Base-by-base conservation (phyloP, 1,284 basidiomycete genomes). In the Rhodotorula sp. region DNA sequence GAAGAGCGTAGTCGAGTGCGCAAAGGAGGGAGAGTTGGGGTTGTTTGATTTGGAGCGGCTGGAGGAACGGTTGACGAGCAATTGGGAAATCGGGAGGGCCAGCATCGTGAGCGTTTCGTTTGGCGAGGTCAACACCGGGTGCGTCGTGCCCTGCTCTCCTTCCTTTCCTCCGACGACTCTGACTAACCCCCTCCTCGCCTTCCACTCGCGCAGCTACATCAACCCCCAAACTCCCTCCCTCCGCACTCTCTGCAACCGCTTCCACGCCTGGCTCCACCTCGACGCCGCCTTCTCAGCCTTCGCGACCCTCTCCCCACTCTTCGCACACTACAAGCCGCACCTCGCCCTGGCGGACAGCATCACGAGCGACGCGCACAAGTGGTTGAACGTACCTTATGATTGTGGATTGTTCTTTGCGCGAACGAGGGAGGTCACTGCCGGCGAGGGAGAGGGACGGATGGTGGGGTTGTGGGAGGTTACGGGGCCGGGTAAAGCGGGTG, bases 271-370 rank as follows among this genome's bases (percentile, higher is more conserved):
- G 84, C 73, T 85, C 5, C 84, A 85, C 72, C 77, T 84, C 46
- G 84, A 85, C 74, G 84, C 81, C 8, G 84, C 84, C 5, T 85
- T 85, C 62, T 82, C 82, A 4, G 83, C 82, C 0, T 84, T 85
- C 59, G 83, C 81, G 0, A 77, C 78, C 19, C 72, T 83, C 0
- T 76, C 82, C 49, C 81, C 82, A 17, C 81, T 81, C 24, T 76
- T 82, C n/a, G 52, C 67, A 8, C 77, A 79, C 52, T 76, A 82
- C 17, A 75, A 74, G 3, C 68, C 78, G 13, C 80, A 82, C 15
- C 80, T 85, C 64, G 78, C 79, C 24, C 72, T 81, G 34, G 83
- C 81, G 6, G 83, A 85, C 73, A 81, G 80, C 62, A 77, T 85
- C 47, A 83, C 83, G 0, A 67, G 80, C 20, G 84, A 85, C 73